These are phyloP conservation scores for Aspergillus cavernicola DNA, from an alignment of 495 filamentous ascomycete species.

Conservation along the genomic window DNA sequence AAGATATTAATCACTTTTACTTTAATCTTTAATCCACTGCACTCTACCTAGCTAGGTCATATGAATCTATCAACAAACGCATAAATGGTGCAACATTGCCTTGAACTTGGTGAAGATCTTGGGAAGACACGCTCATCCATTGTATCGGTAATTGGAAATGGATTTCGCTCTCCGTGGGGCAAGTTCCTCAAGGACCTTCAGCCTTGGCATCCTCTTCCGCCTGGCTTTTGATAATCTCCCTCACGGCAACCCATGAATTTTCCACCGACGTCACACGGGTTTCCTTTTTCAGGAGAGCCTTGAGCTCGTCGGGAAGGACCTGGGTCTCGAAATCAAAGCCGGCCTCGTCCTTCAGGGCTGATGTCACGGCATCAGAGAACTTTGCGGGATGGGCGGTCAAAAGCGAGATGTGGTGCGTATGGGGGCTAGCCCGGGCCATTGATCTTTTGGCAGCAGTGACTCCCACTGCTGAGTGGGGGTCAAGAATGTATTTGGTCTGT, in stretches of 20 bases:
- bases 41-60: too few relatives aligned
- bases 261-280: conserved; percentile 32
- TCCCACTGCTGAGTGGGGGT: conserved; percentile 89
- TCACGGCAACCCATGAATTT: conserved; percentile 35
- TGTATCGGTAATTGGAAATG: too few relatives aligned
- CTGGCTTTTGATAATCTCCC: conserved; percentile 33
- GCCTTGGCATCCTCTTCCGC: too few relatives aligned
- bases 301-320: conserved; percentile 75
- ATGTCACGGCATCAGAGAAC: conserved; percentile 73
- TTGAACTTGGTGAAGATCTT: too few relatives aligned
- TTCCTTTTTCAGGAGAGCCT: conserved; percentile 63
- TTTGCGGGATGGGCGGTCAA: conserved; percentile 94
- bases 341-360: conserved; percentile 62
- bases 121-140: too few relatives aligned
- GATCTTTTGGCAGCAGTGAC: conserved; percentile 68
- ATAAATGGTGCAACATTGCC: too few relatives aligned
- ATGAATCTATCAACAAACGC: too few relatives aligned
- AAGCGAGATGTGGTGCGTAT: conserved; percentile 67
- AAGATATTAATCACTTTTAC: too few relatives aligned
- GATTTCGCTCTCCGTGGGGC: too few relatives aligned
- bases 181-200: too few relatives aligned
- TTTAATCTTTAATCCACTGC: too few relatives aligned
- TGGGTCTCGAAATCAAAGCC: conserved; percentile 64
- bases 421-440: conserved; percentile 43
- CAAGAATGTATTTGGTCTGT: conserved; percentile 66